These are phyloP conservation scores for Skeletonema tropicum DNA, from an alignment of 108 stramenopile species.

Conservation along the genomic window DNA sequence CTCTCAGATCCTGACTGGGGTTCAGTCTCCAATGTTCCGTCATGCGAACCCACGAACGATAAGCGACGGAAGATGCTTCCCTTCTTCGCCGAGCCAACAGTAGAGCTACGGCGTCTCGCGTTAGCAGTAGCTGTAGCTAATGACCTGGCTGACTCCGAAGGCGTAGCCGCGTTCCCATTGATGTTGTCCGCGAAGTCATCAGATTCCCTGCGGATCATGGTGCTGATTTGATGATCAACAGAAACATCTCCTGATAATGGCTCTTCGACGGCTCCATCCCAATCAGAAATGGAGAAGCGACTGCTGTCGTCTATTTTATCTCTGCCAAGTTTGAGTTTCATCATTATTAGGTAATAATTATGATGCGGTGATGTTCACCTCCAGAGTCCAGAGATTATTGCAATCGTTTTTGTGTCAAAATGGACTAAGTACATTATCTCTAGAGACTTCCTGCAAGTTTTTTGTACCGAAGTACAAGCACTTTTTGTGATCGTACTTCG, in stretches of 20 bases:
- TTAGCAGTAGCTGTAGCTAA: background rate
- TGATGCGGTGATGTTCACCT: no score
- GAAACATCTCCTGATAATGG: background rate
- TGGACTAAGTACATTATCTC: no score
- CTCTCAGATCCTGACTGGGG: background rate
- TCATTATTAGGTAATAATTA: background rate
- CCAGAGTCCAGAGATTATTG: no score
- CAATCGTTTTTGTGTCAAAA: no score
- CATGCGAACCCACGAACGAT: background rate
- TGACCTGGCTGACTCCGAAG: background rate
- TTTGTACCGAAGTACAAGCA: no score
- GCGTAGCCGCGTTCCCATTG: background rate
- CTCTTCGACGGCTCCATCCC: conserved; percentile 11
- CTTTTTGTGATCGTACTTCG: no score
- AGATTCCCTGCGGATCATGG: background rate
- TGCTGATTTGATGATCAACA: background rate
- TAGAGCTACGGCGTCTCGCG: background rate
- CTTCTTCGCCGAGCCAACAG: background rate
- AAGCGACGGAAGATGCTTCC: background rate
- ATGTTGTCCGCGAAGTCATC: background rate
- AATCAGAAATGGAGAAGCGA: conserved; percentile 3
- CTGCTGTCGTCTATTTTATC: background rate
- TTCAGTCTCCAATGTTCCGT: background rate
- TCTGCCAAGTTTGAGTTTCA: background rate
- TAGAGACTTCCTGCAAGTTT: no score